Base-by-base conservation (phyloP, 441 rosid genomes). In the Manihot esculenta region DNA sequence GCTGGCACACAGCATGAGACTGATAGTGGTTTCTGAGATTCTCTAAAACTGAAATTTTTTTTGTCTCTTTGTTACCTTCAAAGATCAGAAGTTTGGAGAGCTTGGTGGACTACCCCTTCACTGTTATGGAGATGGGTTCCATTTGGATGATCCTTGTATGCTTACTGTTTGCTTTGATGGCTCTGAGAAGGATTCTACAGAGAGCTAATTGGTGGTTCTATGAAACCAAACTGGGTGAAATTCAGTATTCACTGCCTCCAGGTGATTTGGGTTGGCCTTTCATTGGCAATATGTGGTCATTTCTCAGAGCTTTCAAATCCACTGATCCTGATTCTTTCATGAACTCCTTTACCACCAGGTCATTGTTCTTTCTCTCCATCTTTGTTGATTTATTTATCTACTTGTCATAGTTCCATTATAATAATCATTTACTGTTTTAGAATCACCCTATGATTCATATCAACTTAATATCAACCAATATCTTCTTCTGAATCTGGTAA, bases 221-320 rank as follows among this genome's bases (percentile, higher is more conserved):
- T 62, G 97, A 87, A 79, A 50, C 74, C 5, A 57, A 30, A 24
- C 80, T 89, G 49, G 94, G 89, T 0, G 85, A 79, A 62, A 79
- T 74, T 71, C 73, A 15, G 73, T 61, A 72, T 61, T 64, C 70
- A 33, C 87, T 89, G 5, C 97, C 97, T 17, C 95, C 97, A 0
- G 93, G 97, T 13, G 90, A 89, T 74, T 48, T 89, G 72, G 96
- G 96, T 0, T 89, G 87, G 92, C 97, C 97, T 76, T 72, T 88
- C 76, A 82, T 92, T 24, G 97, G 96, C 64, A 86, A 85, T 71
- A 89, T 89, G 97, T 83, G 85, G 89, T 75, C 89, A 44, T 92
- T 89, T 70, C 96, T 92, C 64, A 66, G 81, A 64, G 96, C 96
- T 62, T 92, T 92, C 85, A 84, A 87, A 80, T 79, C 94, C 55